Evolutionary conservation across 2,329 filamentous ascomycete species (phyloP).

Genomic region (Trichoderma atroviride): DNA sequence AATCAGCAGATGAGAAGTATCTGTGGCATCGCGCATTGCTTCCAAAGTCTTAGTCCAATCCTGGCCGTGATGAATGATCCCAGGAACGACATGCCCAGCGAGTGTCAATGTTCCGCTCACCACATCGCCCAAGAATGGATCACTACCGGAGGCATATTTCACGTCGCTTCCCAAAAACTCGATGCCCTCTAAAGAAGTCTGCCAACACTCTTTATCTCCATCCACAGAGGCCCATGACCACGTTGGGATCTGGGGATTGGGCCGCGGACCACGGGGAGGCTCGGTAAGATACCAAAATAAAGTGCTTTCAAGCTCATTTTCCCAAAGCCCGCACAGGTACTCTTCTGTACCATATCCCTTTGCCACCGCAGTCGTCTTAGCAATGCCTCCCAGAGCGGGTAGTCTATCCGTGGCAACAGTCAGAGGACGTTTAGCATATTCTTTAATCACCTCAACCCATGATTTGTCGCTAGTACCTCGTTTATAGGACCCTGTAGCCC

Average conservation of each 20-base stretch:
- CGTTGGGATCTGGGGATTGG: conserved; percentile 10
- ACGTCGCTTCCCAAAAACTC: conserved; percentile 18
- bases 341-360: neutral
- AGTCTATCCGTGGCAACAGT: conserved; percentile 24
- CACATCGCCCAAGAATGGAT: conserved; percentile 22
- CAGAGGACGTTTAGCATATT: conserved; percentile 23
- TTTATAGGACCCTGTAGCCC: neutral
- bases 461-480: neutral
- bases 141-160: neutral
- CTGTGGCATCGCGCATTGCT: neutral
- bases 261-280: neutral
- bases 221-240: conserved; percentile 29
- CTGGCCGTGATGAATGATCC: conserved; percentile 8
- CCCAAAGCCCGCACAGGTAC: conserved; percentile 28
- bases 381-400: conserved; percentile 28
- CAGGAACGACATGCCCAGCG: conserved; percentile 12
- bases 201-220: conserved; percentile 18
- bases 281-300: conserved; percentile 27
- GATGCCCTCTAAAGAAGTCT: neutral
- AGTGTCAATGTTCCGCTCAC: conserved; percentile 7
- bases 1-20: neutral
- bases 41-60: neutral
- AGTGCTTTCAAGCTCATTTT: conserved; percentile 13
- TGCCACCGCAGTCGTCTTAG: conserved; percentile 10
- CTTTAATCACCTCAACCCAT: conserved; percentile 18